Percentiles rank a stretch among this genome's conserved stretches.
Conservation (phyloP, 352 stramenopile species). For the Peronospora tabacina region DNA sequence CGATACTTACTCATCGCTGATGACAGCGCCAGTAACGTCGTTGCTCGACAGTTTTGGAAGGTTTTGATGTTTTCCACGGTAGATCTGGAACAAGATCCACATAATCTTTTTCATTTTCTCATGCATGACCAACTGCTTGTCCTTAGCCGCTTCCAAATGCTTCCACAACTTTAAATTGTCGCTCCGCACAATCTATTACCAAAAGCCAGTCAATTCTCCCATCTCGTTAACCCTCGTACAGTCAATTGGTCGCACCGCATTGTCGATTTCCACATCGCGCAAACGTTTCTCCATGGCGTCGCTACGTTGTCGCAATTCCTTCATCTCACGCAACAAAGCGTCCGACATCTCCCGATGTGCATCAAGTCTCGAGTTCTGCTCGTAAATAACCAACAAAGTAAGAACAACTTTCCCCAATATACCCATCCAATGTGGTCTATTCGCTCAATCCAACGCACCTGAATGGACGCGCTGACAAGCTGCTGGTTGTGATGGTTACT, state of each 20-base stretch:
- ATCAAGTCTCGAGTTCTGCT: constrained; percentile 59
- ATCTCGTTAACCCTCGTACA: neutral
- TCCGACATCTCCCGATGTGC: constrained; percentile 72
- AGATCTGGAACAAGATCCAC: constrained; percentile 88
- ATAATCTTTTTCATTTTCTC: constrained; percentile 90
- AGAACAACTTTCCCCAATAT: neutral
- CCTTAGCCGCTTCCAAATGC: constrained; percentile 71
- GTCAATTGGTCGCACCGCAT: constrained; percentile 42
- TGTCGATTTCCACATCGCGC: constrained; percentile 79
- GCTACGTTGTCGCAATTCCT: constrained; percentile 69
- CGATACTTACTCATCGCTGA: constrained; percentile 78
- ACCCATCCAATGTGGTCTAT: neutral
- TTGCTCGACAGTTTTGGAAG: constrained; percentile 70
- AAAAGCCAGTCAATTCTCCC: neutral
- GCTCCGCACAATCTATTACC: constrained; percentile 65
- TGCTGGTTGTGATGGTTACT: constrained; percentile 39
- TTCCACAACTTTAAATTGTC: constrained; percentile 88
- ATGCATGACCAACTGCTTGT: constrained; percentile 87
- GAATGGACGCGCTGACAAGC: constrained; percentile 45
- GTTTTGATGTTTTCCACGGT: constrained; percentile 68
- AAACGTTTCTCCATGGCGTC: constrained; percentile 85
- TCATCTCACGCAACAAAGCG: constrained; percentile 77
- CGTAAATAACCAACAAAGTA: constrained; percentile 4
- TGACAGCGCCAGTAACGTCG: constrained; percentile 36
- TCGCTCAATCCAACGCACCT: constrained; percentile 23